Conservation (phyloP, 306 rosid species). For the Mimosa bimucronata region DNA sequence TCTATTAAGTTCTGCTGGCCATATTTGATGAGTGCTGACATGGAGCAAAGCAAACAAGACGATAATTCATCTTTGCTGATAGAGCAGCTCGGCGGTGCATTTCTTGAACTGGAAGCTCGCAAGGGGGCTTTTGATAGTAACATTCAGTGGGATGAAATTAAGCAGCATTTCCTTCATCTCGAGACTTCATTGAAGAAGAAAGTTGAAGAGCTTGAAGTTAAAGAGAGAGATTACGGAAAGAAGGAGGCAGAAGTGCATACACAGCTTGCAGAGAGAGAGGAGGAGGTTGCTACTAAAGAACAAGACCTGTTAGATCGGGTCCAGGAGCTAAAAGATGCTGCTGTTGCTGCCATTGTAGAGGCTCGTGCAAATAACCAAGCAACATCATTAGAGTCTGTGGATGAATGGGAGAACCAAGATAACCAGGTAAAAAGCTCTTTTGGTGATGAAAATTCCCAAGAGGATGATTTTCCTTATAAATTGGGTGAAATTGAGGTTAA, state of each 20-base stretch:
- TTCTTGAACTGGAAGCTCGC: constrained; percentile 60
- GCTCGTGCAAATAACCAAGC: constrained; percentile 55
- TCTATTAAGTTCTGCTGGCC: constrained; percentile 37
- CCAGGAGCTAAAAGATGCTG: constrained; percentile 80
- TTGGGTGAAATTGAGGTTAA: constrained; percentile 56
- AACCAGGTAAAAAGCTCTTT: constrained; percentile 76
- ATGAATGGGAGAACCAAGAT: constrained; percentile 53
- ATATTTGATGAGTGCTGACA: constrained; percentile 43
- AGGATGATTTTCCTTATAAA: constrained; percentile 60
- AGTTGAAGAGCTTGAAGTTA: constrained; percentile 61
- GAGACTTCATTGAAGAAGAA: constrained; percentile 53
- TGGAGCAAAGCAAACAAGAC: constrained; percentile 46
- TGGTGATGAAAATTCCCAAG: constrained; percentile 58
- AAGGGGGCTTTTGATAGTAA: constrained; percentile 51
- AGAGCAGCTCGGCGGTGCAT: constrained; percentile 60
- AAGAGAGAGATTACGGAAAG: constrained; percentile 61
- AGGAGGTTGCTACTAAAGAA: constrained; percentile 66
- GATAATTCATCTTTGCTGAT: constrained; percentile 44
- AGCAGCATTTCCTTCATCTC: constrained; percentile 63
- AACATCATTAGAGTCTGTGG: constrained; percentile 47
- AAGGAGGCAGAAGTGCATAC: constrained; percentile 51
- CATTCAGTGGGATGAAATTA: constrained; percentile 72
- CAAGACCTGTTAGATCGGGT: constrained; percentile 71
- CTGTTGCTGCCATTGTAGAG: constrained; percentile 65
- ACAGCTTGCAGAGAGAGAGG: constrained; percentile 58